phyloP scores from a whole-genome alignment of 371 early-diverging fungal genomes.

The Mortierella sp. region DNA sequence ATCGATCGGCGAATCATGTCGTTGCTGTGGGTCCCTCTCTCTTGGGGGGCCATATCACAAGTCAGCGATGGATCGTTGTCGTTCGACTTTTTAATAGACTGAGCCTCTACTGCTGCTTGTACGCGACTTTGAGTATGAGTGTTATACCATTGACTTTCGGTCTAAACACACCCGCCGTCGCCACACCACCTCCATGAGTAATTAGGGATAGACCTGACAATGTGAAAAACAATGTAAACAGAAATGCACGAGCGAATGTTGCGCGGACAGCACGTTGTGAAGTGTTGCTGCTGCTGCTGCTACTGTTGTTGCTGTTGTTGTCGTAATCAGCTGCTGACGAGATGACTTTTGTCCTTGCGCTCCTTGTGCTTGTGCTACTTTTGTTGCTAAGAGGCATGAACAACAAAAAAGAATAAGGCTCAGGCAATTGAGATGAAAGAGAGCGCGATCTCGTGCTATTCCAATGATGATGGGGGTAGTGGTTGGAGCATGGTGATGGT shows the following conservation, averaged over 20 bases:
- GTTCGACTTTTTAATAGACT: too few relatives aligned
- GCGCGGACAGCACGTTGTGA: not conserved
- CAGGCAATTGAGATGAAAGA: not conserved
- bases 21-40: not conserved
- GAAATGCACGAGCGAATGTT: slow-evolving; percentile 1
- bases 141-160: not conserved
- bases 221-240: not conserved
- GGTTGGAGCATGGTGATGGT: not conserved
- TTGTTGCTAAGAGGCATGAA: not conserved
- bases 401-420: not conserved
- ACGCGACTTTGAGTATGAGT: too few relatives aligned
- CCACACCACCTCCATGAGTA: not conserved
- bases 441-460: slow-evolving; percentile 4
- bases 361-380: not conserved
- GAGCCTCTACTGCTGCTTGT: too few relatives aligned
- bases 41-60: not conserved
- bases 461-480: not conserved
- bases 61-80: not conserved
- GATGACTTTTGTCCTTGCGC: not conserved
- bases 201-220: not conserved
- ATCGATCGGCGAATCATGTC: slow-evolving; percentile 1
- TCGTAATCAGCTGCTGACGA: not conserved
- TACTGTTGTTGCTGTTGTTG: not conserved
- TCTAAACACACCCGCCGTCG: not conserved
- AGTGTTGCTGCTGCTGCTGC: too few relatives aligned